Evolutionary conservation across 306 rosid genomes (phyloP).

Genomic region (Trifolium subterraneum): DNA sequence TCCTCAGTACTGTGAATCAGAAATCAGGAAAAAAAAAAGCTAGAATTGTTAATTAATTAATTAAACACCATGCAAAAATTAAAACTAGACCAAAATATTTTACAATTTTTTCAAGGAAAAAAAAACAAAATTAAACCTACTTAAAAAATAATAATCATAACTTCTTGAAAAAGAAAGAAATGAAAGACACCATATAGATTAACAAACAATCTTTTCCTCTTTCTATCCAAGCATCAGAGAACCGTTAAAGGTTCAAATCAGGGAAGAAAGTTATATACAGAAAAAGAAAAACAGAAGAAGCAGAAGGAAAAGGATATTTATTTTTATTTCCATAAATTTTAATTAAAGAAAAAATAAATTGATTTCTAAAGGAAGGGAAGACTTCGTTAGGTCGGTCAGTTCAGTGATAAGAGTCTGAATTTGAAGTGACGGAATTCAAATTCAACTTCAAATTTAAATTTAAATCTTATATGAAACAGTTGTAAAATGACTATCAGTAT

Average conservation of each 20-base stretch:
- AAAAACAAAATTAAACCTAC: neutral
- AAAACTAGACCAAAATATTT: neutral
- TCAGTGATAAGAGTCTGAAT: too few relatives aligned
- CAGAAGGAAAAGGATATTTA: constrained; percentile 12
- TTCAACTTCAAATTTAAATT: too few relatives aligned
- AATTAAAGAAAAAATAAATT: too few relatives aligned
- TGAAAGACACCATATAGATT: constrained; percentile 32
- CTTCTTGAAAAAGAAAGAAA: constrained; percentile 6
- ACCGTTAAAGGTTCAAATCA: constrained; percentile 59
- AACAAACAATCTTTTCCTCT: constrained; percentile 43
- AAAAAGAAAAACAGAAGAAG: constrained; percentile 29
- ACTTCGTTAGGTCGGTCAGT: too few relatives aligned
- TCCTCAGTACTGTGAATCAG: constrained; percentile 58
- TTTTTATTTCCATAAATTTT: neutral
- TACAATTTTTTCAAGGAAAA: neutral
- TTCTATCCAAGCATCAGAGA: constrained; percentile 55
- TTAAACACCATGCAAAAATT: neutral
- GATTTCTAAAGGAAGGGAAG: too few relatives aligned
- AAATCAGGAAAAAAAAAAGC: too few relatives aligned
- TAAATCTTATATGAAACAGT: too few relatives aligned
- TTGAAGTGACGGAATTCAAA: too few relatives aligned
- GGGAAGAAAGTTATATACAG: constrained; percentile 51
- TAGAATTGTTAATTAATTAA: neutral
- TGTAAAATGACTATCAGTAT: too few relatives aligned
- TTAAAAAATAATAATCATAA: neutral